Evolutionary conservation across 768 basidiomycete species (phyloP), one percentile per base, ranked within the genome.

Genomic region (Podaxis rugospora): DNA sequence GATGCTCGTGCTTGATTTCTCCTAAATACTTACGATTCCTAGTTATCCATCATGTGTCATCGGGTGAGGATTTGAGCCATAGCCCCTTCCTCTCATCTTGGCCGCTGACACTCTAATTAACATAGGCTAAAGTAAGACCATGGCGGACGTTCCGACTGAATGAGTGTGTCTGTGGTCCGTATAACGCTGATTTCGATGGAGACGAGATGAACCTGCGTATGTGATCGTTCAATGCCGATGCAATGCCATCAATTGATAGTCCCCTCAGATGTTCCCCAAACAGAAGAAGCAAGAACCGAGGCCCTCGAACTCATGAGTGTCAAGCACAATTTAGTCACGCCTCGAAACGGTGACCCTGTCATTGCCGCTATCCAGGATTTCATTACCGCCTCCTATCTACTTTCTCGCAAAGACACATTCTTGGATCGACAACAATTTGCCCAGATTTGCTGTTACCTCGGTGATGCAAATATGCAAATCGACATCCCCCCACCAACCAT

Each of bases 311-410:
- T 99, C 35, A 99, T 99, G 97, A 93, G 84, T 68, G 91, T 97
- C 62, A 96, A 97, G 71, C 85, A 94, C 70, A 98, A 98, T 71
- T 83, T 99, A 47, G 97, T 99, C 60, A 98, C 97, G 0, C 97
- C 97, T 13, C 87, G 97, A 55, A 98, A 98, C 66, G 97, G 97
- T 64, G 95, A 98, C 73, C 97, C 97, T 25, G 96, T 99, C 76
- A 98, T 99, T 67, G 95, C 97, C 25, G 97, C 97, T 64, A 99
- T 97, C 65, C 97, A 99, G 72, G 97, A 99, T 74, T 99, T 99
- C 79, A 98, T 99, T 77, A 98, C 97, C 3, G 97, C 95, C 14
- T 95, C 97, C 18, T 99, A 88, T 78, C 86, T 99, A 42, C 85
- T 99, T 66, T 96, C 96, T 6, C 88, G 87, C 39, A 89, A 91